Evolutionary conservation across 1,139 yeast genomes (phyloP), one percentile per base, ranked within the genome.

Genomic region (Sugiyamaella pinicola): DNA sequence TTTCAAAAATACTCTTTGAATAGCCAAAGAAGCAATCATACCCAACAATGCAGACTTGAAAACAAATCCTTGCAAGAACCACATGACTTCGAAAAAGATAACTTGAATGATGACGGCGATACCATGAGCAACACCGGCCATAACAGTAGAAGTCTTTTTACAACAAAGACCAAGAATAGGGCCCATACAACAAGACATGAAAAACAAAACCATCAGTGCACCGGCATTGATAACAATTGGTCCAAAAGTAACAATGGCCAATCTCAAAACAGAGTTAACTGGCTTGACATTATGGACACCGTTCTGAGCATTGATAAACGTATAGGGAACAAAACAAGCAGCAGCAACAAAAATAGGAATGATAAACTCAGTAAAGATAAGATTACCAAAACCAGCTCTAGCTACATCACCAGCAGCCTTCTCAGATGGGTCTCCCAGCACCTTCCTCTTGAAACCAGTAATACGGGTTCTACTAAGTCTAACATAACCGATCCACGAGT

Each of bases 401-500:
- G 91, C 77, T 59, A 95, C 84, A 72, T 95, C 99, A 74, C 96
- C 96, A 57, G 96, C 91, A 65, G 87, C 82, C 76, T 88, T 89
- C 77, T 95, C 99, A 60, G 96, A 87, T 61, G 82, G 83, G 67
- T 89, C 96, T 61, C 95, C 96, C 52, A 78, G 61, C 65, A 87
- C 77, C 78, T 88, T 89, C 67, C 96, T 82, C 83, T 93, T 93
- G 86, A 87, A 91, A 80, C 99, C 99, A 62, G 99, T 93, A 61
- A 93, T 80, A 77, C 98, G 87, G 45, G 99, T 89, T 81, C 99
- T 86, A 17, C 96, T 83, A 76, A 91, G 81, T 75, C 98, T 85
- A 60, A 91, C 87, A 72, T 90, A 93, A 60, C 98, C 99, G 71
- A 95, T 91, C 99, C 99, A 93, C 13, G 99, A 95, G 78, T 93